Conservation (phyloP, 1,139 yeast species). For the Yamadazyma siamensis region DNA sequence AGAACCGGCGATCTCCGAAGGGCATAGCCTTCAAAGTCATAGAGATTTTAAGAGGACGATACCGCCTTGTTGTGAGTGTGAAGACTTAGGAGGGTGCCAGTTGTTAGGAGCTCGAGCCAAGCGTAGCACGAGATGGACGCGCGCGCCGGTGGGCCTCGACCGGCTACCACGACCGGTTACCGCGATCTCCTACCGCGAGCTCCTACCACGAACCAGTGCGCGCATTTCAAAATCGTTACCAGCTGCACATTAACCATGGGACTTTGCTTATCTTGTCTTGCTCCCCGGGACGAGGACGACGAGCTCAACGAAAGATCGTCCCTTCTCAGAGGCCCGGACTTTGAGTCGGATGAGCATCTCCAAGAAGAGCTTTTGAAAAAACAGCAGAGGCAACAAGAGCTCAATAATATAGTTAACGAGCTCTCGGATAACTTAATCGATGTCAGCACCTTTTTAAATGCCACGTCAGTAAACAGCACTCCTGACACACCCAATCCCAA, state of each 20-base stretch:
- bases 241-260: slow-evolving; percentile 33
- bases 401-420: slow-evolving; percentile 40
- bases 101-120: too few relatives aligned
- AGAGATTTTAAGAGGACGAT: too few relatives aligned
- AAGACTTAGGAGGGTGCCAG: too few relatives aligned
- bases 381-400: slow-evolving; percentile 43
- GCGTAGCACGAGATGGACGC: too few relatives aligned
- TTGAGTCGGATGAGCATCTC: slow-evolving; percentile 31
- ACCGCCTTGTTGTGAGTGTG: too few relatives aligned
- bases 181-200: too few relatives aligned
- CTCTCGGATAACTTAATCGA: slow-evolving; percentile 44
- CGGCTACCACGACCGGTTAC: too few relatives aligned
- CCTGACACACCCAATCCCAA: slow-evolving; percentile 10
- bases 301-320: slow-evolving; percentile 39
- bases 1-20: too few relatives aligned
- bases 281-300: slow-evolving; percentile 34
- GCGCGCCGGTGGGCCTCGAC: too few relatives aligned
- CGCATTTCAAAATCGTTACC: too few relatives aligned
- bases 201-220: too few relatives aligned
- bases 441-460: slow-evolving; percentile 37
- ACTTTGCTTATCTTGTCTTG: slow-evolving; percentile 46
- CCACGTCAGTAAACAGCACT: slow-evolving; percentile 12
- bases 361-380: slow-evolving; percentile 41
- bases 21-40: too few relatives aligned
- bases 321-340: slow-evolving; percentile 28